Percentiles rank a stretch among this genome's conserved stretches.
Conservation (phyloP, 2,329 filamentous ascomycete genomes). For the Fusarium sp. region DNA sequence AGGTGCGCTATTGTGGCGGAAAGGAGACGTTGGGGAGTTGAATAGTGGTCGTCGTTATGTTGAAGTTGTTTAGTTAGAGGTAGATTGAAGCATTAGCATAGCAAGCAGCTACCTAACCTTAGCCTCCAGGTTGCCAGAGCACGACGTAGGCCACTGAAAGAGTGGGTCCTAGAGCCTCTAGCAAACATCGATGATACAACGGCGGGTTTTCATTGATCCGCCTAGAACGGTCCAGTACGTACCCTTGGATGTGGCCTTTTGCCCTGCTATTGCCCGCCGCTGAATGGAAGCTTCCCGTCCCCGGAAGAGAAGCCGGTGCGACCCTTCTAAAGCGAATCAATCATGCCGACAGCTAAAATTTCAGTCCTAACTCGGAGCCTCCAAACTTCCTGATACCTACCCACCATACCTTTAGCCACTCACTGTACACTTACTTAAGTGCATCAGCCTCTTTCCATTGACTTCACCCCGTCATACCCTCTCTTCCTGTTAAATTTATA, state of each 20-base stretch:
- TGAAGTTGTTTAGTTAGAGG: constrained; percentile 37
- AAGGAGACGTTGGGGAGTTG: neutral
- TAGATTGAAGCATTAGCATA: constrained; percentile 32
- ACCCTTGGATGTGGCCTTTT: constrained; percentile 18
- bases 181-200: neutral
- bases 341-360: constrained; percentile 50
- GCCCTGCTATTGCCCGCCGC: neutral
- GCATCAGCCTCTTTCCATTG: constrained; percentile 19
- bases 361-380: constrained; percentile 43
- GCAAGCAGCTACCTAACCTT: constrained; percentile 35
- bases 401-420: constrained; percentile 29
- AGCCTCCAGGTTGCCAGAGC: constrained; percentile 54
- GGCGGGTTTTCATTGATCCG: constrained; percentile 51
- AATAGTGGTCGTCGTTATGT: constrained; percentile 30
- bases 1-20: constrained; percentile 6
- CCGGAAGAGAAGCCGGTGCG: constrained; percentile 43
- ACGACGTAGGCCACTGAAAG: constrained; percentile 50
- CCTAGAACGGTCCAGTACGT: constrained; percentile 10
- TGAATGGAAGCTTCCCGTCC: constrained; percentile 38
- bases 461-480: constrained; percentile 15
- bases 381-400: constrained; percentile 46
- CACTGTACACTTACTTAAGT: constrained; percentile 37
- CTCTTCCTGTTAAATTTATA: constrained; percentile 7
- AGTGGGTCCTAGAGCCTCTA: constrained; percentile 28
- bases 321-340: constrained; percentile 33